Conservation (phyloP, 2,329 filamentous ascomycete genomes). For the Verticillium nubilum region DNA sequence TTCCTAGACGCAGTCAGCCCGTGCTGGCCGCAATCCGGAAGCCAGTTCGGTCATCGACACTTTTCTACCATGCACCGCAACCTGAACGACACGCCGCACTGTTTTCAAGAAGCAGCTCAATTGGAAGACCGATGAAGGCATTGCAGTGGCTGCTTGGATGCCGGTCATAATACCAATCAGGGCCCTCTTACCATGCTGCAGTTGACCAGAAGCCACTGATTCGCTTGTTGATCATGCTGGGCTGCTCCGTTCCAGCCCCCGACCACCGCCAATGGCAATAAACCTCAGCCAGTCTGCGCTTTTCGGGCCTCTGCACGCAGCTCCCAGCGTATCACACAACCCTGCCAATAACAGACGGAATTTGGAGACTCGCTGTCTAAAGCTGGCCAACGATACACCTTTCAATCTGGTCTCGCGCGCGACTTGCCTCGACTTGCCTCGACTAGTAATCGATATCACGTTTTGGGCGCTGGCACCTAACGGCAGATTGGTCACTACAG, state of each 20-base stretch:
- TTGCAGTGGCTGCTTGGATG: not conserved
- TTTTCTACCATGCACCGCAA: not conserved
- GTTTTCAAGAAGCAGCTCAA: not conserved
- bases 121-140: not conserved
- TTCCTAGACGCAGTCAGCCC: no score
- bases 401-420: not conserved
- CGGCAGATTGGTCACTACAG: not conserved
- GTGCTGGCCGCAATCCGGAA: no score
- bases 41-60: not conserved
- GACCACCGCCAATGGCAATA: not conserved
- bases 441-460: not conserved
- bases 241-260: not conserved
- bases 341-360: not conserved
- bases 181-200: not conserved
- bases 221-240: not conserved
- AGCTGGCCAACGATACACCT: not conserved
- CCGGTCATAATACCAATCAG: not conserved
- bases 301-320: not conserved
- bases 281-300: not conserved
- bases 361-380: not conserved
- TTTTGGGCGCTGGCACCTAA: not conserved
- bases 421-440: not conserved
- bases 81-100: not conserved
- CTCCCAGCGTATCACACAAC: not conserved
- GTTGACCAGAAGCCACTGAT: not conserved